These are phyloP conservation scores for Neurospora crassa DNA, from an alignment of 2,329 filamentous ascomycete species.

Conservation along the genomic window DNA sequence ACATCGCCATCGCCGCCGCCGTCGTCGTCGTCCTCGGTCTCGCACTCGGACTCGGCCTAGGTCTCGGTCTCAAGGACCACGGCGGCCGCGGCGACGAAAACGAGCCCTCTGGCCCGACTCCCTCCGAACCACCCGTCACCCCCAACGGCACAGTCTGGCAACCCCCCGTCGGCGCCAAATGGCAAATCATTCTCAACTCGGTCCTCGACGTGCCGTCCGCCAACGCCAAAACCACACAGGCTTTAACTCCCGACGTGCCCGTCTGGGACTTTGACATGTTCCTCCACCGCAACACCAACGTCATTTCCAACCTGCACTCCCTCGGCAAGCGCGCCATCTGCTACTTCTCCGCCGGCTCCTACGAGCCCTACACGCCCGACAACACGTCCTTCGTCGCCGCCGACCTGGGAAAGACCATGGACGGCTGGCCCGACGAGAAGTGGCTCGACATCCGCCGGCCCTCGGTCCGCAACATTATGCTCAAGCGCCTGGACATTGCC, in stretches of 20 bases:
- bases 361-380: constrained; percentile 54
- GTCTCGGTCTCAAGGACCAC: constrained; percentile 31
- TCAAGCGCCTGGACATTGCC: constrained; percentile 47
- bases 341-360: constrained; percentile 66
- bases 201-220: constrained; percentile 31
- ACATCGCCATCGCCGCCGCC: constrained; percentile 17
- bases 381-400: constrained; percentile 38
- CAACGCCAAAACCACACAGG: constrained; percentile 16
- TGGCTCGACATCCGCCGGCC: constrained; percentile 53
- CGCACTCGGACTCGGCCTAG: constrained; percentile 46
- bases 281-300: constrained; percentile 33
- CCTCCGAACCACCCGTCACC: constrained; percentile 10
- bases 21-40: constrained; percentile 29
- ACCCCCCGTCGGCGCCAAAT: constrained; percentile 41
- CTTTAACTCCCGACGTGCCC: constrained; percentile 35
- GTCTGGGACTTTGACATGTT: constrained; percentile 56
- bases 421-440: constrained; percentile 57
- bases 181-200: constrained; percentile 51
- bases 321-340: constrained; percentile 56
- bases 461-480: constrained; percentile 57
- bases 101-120: constrained; percentile 16
- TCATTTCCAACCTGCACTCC: constrained; percentile 36
- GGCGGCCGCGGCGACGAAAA: constrained; percentile 11
- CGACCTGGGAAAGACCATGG: constrained; percentile 49
- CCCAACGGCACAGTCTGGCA: constrained; percentile 33